Conservation (phyloP, 2,329 filamentous ascomycete species). For the Xylaria sp. region DNA sequence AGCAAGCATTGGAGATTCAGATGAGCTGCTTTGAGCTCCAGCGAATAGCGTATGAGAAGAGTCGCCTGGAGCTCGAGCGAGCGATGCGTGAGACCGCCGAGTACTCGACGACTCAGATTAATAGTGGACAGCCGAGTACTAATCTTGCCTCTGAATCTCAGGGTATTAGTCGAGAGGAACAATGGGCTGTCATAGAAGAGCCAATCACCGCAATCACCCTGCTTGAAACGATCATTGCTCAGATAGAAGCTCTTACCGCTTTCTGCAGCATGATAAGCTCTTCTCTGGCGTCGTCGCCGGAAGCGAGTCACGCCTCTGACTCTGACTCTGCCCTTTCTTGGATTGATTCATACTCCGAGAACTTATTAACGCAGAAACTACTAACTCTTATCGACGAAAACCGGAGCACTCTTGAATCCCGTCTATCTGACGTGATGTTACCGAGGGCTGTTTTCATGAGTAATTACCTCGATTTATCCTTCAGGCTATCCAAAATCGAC, state of each 20-base stretch:
- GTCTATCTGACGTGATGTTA: constrained; percentile 42
- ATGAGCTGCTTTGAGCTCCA: constrained; percentile 62
- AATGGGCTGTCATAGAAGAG: constrained; percentile 74
- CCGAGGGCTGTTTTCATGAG: constrained; percentile 44
- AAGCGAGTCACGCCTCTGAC: neutral
- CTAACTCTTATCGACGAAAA: constrained; percentile 29
- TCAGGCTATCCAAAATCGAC: constrained; percentile 41
- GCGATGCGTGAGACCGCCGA: constrained; percentile 43
- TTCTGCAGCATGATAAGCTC: constrained; percentile 60
- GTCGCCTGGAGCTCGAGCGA: constrained; percentile 45
- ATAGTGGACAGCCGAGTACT: neutral
- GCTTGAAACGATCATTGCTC: constrained; percentile 74
- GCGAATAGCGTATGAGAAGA: constrained; percentile 49
- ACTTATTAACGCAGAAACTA: constrained; percentile 53
- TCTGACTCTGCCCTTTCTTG: constrained; percentile 57
- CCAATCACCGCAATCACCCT: constrained; percentile 72
- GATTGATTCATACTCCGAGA: constrained; percentile 65
- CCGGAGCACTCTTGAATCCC: constrained; percentile 19
- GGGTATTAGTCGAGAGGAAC: constrained; percentile 55
- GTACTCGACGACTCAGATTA: constrained; percentile 36
- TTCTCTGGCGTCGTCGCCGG: constrained; percentile 22
- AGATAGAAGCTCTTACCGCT: constrained; percentile 65
- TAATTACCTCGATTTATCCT: constrained; percentile 44
- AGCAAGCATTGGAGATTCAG: constrained; percentile 46
- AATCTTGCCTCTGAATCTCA: constrained; percentile 47